Evolutionary conservation across 768 basidiomycete species (phyloP).

Genomic region (Kwoniella botswanensis): DNA sequence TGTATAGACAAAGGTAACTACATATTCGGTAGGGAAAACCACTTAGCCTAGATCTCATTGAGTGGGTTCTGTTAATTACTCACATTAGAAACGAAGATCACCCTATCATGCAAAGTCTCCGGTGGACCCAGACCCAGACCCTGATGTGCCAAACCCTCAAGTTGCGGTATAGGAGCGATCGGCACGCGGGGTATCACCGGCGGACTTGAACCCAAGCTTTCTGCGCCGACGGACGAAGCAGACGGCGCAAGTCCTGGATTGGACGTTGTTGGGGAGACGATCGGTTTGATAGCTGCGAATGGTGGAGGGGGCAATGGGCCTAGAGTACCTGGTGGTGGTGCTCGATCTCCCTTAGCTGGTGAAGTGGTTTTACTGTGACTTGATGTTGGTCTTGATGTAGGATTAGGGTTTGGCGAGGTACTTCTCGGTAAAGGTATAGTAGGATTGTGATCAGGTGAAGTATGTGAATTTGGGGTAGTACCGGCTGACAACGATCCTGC

Average conservation of each 20-base stretch:
- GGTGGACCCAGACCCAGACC: slow-evolving; percentile 44
- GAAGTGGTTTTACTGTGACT: slow-evolving; percentile 12
- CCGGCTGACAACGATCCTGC: slow-evolving; percentile 43
- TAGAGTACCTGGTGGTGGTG: slow-evolving; percentile 31
- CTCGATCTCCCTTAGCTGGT: slow-evolving; percentile 18
- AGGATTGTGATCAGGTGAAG: slow-evolving; percentile 20
- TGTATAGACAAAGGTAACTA: slow-evolving; percentile 58
- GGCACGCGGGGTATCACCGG: background rate
- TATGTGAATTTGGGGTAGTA: background rate
- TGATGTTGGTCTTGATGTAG: slow-evolving; percentile 18
- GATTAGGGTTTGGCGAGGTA: slow-evolving; percentile 8
- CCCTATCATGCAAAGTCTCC: slow-evolving; percentile 44
- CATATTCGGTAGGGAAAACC: background rate
- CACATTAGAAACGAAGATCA: slow-evolving; percentile 52
- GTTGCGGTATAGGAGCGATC: slow-evolving; percentile 19
- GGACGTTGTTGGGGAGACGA: slow-evolving; percentile 12
- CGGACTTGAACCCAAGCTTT: background rate
- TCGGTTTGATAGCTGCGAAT: slow-evolving; percentile 28
- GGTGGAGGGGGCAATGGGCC: slow-evolving; percentile 32
- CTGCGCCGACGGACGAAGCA: background rate
- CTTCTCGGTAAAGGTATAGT: background rate
- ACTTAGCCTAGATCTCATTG: background rate
- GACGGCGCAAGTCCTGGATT: background rate
- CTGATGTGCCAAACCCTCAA: slow-evolving; percentile 46
- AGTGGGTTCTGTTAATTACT: slow-evolving; percentile 5